Conservation (phyloP, 2,329 filamentous ascomycete species). For the Colletotrichum abscissum region DNA sequence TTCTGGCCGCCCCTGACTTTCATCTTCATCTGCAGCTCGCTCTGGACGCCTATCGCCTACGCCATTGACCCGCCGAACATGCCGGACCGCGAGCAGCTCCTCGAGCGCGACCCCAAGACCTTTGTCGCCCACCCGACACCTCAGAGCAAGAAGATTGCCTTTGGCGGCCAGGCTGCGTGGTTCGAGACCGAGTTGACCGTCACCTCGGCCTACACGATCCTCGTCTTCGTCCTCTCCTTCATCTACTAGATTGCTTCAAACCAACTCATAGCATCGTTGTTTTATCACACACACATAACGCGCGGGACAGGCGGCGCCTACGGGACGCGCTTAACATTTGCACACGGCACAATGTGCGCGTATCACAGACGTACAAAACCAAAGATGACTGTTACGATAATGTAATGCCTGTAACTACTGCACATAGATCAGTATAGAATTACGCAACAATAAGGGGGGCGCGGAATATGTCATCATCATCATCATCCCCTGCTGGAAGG, state of each 20-base stretch:
- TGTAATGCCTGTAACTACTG: conserved; percentile 35
- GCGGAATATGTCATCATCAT: not conserved
- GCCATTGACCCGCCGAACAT: conserved; percentile 69
- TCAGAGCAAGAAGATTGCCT: conserved; percentile 65
- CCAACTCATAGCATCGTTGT: not conserved
- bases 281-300: conserved; percentile 5
- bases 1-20: conserved; percentile 72
- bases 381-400: conserved; percentile 35
- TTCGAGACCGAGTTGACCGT: conserved; percentile 66
- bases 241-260: conserved; percentile 40
- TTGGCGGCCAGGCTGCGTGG: conserved; percentile 63
- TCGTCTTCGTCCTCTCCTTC: conserved; percentile 60
- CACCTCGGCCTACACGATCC: conserved; percentile 60
- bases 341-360: not conserved
- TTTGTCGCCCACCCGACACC: conserved; percentile 63
- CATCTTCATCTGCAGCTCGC: conserved; percentile 63
- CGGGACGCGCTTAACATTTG: conserved; percentile 7
- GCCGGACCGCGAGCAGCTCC: conserved; percentile 67
- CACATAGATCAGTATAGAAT: conserved; percentile 35
- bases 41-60: conserved; percentile 71
- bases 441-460: conserved; percentile 9
- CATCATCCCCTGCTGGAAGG: conserved; percentile 16
- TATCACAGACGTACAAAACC: conserved; percentile 20
- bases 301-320: conserved; percentile 19
- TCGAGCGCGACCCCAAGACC: conserved; percentile 66